These are phyloP conservation scores for Vaccinium myrtillus DNA, from an alignment of 148 eudicot genomes.

Conservation along the genomic window DNA sequence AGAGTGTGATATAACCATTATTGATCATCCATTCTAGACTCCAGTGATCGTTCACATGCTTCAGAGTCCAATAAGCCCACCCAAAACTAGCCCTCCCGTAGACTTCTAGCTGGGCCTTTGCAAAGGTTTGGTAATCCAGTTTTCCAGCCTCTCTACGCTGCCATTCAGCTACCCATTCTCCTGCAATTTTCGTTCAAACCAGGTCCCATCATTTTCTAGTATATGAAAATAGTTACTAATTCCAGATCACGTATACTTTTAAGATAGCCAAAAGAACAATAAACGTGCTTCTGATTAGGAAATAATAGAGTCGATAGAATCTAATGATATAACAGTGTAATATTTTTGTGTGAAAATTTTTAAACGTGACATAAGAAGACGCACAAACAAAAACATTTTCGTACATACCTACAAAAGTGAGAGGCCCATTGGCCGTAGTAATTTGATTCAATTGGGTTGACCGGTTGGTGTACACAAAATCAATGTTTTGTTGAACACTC, in stretches of 20 bases:
- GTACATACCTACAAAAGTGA: conserved; percentile 54
- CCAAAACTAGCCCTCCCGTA: conserved; percentile 66
- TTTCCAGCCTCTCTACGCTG: conserved; percentile 30
- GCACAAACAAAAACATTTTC: background rate
- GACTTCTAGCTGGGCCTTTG: conserved; percentile 52
- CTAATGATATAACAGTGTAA: no score
- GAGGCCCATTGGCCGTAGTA: conserved; percentile 51
- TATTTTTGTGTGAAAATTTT: background rate
- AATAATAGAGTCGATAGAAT: no score
- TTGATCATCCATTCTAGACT: conserved; percentile 71
- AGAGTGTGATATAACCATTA: conserved; percentile 56
- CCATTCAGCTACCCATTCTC: conserved; percentile 80
- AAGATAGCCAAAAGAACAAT: background rate
- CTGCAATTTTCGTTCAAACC: conserved; percentile 24
- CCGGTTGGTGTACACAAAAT: conserved; percentile 31
- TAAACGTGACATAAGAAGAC: background rate
- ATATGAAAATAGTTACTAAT: background rate
- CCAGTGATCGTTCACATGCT: conserved; percentile 62
- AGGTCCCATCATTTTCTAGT: background rate
- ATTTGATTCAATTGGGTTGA: conserved; percentile 26
- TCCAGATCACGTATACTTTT: background rate
- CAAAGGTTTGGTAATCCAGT: conserved; percentile 49
- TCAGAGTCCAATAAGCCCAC: conserved; percentile 82
- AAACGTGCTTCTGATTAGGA: no score
- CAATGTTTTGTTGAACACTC: conserved; percentile 42